Base-by-base conservation (phyloP, 2,329 filamentous ascomycete species). In the Nemania sp. region DNA sequence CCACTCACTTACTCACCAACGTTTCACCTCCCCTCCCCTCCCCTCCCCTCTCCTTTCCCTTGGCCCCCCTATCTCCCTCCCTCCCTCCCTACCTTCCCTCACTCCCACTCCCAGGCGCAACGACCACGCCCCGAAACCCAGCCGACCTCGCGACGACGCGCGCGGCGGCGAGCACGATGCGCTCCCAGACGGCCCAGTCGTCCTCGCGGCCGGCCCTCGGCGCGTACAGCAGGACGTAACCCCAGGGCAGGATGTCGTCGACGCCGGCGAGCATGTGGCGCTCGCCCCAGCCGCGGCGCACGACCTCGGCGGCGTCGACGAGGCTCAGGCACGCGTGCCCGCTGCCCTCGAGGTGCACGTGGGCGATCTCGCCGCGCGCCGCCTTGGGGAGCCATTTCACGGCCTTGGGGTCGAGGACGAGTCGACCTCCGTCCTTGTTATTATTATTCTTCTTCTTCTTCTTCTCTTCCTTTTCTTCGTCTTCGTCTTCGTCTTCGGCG, bases 171-270 rank as follows among this genome's bases (percentile, higher is more conserved):
- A 68, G 20, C 9, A 71, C 56, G 12, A 70, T 20, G 17, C 54
- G 58, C 49, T 46, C 60, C 72, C 74, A 75, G 5, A 74, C 65
- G 25, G 62, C 68, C 29, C 75, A 69, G 65, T 80, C 78, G 0
- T 29, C 68, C 17, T 71, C 11, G 1, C 39, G 71, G 18, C 76
- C 47, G 2, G 68, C 25, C 75, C 78, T 65, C 42, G 77, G 78
- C 45, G 77, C 77, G 29, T 80, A 80, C 0, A 80, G 43, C 46
- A 80, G 50, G 32, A 79, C 68, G 54, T 77, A 80, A 0, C 71
- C 70, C 67, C 71, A 73, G 1, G 77, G 76, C 43, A 76, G 4
- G 1, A 62, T 40, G 1, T 55, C 61, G 1, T 57, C 52, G 2
- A 67, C 68, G 1, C 75, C 75, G 13, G 71, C 70, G 39, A 80